Evolutionary conservation across 2,329 filamentous ascomycete genomes (phyloP), one percentile per base, ranked within the genome.

Genomic region (Cytospora mali): DNA sequence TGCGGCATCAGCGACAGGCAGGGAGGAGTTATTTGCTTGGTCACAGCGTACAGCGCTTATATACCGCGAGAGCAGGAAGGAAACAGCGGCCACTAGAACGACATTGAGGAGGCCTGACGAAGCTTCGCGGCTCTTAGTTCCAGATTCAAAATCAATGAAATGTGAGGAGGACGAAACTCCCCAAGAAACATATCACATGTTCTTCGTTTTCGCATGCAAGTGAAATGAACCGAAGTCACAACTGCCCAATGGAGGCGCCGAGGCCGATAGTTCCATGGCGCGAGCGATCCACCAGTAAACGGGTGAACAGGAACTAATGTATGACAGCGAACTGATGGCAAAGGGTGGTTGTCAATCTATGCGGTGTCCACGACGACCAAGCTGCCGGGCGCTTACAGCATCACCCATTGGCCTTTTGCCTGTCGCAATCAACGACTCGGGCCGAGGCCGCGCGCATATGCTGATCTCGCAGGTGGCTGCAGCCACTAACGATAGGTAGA

Each of bases 1-100:
- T 55, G 53, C 56, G 61, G 64, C 64, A 63, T 63, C 58, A 65
- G 61, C 64, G 54, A 61, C 49, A 51, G 50, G 54, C 52, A 57
- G 50, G 54, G 48, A 51, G 53, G 61, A 55, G 54, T 65, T 33
- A 55, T 60, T 54, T 60, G 61, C 56, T 62, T 54, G 13, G 14
- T 39, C 29, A 16, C 46, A 55, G 29, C 31, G 59, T 33, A 53
- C 42, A 50, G 55, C 49, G 28, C 27, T 51, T 55, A 28, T 55
- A 53, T 52, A 51, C 55, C 55, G 46, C 51, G 9, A 11, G 39
- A n/a, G 25, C 39, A 18, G 25, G 27, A 33, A 48, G 31, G 49
- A 35, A 54, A 35, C 10, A 21, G 27, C 52, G 57, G 49, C 27
- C 49, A 39, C 39, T 53, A 59, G 48, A 59, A 52, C 50, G 56